phyloP scores from a whole-genome alignment of 495 filamentous ascomycete genomes.

The Venustampulla echinocandica region DNA sequence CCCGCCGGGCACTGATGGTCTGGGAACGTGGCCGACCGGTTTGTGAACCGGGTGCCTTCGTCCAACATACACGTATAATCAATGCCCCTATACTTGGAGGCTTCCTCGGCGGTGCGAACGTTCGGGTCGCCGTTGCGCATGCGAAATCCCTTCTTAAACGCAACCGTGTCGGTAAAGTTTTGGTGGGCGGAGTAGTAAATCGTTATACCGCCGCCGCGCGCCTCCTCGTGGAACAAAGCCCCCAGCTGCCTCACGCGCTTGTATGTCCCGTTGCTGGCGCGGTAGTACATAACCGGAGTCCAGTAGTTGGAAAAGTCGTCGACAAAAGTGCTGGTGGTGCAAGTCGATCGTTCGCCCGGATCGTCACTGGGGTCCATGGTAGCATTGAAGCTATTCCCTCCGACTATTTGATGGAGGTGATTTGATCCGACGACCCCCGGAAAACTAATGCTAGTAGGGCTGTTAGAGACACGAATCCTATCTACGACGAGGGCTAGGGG shows the following conservation, averaged over 20 bases:
- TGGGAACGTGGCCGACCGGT: not conserved
- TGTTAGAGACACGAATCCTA: not conserved
- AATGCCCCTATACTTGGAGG: not conserved
- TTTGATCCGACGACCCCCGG: conserved; percentile 26
- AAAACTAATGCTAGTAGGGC: conserved; percentile 17
- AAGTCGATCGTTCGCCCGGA: conserved; percentile 22
- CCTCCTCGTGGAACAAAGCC: conserved; percentile 12
- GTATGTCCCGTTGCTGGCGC: conserved; percentile 29
- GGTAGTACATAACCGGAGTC: conserved; percentile 16
- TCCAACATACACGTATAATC: not conserved
- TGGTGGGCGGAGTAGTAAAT: conserved; percentile 34
- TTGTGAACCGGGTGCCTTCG: conserved; percentile 1
- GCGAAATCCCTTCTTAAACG: conserved; percentile 23
- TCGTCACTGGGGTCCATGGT: conserved; percentile 25
- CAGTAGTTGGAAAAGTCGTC: conserved; percentile 34
- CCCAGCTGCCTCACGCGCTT: conserved; percentile 24
- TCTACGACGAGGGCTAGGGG: not conserved
- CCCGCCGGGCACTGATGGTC: conserved; percentile 24
- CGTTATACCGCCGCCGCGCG: conserved; percentile 33
- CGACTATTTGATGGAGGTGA: conserved; percentile 29
- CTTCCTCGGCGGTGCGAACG: conserved; percentile 23
- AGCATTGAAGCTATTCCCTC: conserved; percentile 28
- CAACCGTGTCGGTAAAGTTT: conserved; percentile 1
- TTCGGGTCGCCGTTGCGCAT: conserved; percentile 34
- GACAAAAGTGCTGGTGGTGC: conserved; percentile 30